A percentile compares a stretch with the other conserved stretches of the same genome.
phyloP scores from a whole-genome alignment of 192 early-diverging fungal genomes.

The Podila verticillata region DNA sequence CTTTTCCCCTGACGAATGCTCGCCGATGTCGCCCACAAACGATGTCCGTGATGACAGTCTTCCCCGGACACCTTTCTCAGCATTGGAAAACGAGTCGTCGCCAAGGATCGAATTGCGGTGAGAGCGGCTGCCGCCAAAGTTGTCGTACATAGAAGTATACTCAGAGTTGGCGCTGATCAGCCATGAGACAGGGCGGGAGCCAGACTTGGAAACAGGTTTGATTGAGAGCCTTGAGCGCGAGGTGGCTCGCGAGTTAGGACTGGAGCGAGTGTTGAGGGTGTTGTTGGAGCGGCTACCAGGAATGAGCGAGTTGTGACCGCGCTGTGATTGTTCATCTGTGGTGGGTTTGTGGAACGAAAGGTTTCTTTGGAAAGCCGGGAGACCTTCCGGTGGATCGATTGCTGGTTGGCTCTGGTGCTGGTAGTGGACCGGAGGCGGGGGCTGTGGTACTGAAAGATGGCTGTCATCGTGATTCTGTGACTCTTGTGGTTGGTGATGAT shows the following conservation, averaged over 20 bases:
- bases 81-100: constrained; percentile 6
- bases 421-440: constrained; percentile 9
- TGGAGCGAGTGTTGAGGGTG: background rate
- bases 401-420: background rate
- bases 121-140: constrained; percentile 33
- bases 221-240: constrained; percentile 16
- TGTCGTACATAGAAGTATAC: constrained; percentile 34
- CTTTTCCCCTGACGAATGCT: background rate
- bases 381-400: background rate
- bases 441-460: constrained; percentile 7
- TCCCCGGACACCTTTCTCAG: constrained; percentile 16
- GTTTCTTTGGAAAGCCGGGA: constrained; percentile 10
- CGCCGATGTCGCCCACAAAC: background rate
- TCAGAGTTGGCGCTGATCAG: constrained; percentile 35
- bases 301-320: constrained; percentile 6
- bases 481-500: background rate
- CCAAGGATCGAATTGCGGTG: constrained; percentile 13
- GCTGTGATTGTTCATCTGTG: constrained; percentile 5
- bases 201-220: constrained; percentile 10
- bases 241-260: background rate
- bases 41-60: constrained; percentile 6
- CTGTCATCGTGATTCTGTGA: constrained; percentile 3
- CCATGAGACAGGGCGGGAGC: constrained; percentile 38
- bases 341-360: constrained; percentile 10
- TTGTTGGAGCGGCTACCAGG: background rate